Evolutionary conservation across 345 rosid species (phyloP).

Genomic region (Bruguiera parviflora): DNA sequence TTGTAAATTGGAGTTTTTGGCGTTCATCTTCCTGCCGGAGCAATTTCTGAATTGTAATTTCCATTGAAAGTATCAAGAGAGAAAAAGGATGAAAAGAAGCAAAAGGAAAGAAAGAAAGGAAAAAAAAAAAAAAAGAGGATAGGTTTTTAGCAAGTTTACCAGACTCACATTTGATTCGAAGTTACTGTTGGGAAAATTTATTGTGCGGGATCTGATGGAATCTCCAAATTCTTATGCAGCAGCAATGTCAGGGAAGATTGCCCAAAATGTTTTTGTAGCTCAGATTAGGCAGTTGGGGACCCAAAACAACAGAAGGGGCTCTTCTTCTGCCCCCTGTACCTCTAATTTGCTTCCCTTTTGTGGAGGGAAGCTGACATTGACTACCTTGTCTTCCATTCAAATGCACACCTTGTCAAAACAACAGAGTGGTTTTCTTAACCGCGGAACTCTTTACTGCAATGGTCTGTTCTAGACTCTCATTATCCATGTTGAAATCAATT

Average conservation of each 20-base stretch:
- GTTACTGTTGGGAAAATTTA: no score
- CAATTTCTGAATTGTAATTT: no score
- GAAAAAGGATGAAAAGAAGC: no score
- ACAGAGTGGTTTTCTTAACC: conserved; percentile 58
- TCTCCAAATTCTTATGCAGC: conserved; percentile 61
- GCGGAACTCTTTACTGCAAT: conserved; percentile 61
- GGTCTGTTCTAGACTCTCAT: conserved; percentile 89
- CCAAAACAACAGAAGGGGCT: conserved; percentile 54
- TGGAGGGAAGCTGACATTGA: conserved; percentile 80
- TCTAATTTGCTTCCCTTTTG: conserved; percentile 56
- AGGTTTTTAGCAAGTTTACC: no score
- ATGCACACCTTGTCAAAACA: conserved; percentile 43
- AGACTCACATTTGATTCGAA: no score
- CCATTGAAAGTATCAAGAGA: no score
- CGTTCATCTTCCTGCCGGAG: no score
- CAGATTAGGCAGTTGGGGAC: conserved; percentile 66
- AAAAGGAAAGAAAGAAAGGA: no score
- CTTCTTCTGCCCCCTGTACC: conserved; percentile 45
- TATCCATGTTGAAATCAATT: conserved; percentile 44
- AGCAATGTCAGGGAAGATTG: conserved; percentile 76
- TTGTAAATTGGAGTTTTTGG: no score
- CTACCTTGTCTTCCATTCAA: conserved; percentile 69
- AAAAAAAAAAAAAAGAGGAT: no score
- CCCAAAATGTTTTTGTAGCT: conserved; percentile 74
- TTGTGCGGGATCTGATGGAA: conserved; percentile 5